A percentile compares a stretch with the other conserved stretches of the same genome.
phyloP scores from a whole-genome alignment of 1,284 basidiomycete species.

The Ganoderma boninense region DNA sequence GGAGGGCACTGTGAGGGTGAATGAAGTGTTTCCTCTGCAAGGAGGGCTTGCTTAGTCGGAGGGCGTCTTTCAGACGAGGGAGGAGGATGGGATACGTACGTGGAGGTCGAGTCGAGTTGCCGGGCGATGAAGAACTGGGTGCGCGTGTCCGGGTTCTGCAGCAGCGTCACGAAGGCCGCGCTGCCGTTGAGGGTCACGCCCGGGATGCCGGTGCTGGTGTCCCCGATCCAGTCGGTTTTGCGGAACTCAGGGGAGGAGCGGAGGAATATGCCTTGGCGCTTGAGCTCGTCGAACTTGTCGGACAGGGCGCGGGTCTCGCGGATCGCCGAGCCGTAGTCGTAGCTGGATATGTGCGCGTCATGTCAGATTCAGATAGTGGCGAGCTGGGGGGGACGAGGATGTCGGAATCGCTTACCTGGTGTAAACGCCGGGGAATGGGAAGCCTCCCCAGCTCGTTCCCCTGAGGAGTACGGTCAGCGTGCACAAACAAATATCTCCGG shows the following conservation, averaged over 20 bases:
- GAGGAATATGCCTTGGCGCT: constrained; percentile 77
- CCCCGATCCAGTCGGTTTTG: constrained; percentile 78
- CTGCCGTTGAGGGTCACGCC: constrained; percentile 57
- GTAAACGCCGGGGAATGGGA: constrained; percentile 74
- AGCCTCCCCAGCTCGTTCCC: constrained; percentile 81
- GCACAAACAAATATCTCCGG: too few relatives aligned
- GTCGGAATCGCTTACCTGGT: constrained; percentile 44
- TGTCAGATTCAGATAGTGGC: neutral
- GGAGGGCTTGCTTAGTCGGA: too few relatives aligned
- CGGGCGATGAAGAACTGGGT: constrained; percentile 77
- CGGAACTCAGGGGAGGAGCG: constrained; percentile 78
- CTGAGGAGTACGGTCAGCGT: constrained; percentile 43
- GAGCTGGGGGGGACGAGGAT: neutral
- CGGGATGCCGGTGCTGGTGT: constrained; percentile 55
- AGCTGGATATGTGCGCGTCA: constrained; percentile 50
- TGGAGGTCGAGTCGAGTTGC: constrained; percentile 71
- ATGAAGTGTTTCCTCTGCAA: constrained; percentile 55
- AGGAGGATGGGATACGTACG: constrained; percentile 49
- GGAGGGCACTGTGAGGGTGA: constrained; percentile 65
- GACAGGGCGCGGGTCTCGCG: constrained; percentile 75
- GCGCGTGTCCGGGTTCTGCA: constrained; percentile 71
- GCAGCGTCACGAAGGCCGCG: constrained; percentile 61
- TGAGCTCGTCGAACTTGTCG: constrained; percentile 77
- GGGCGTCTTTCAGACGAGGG: too few relatives aligned
- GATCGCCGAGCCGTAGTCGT: constrained; percentile 76